phyloP scores from a whole-genome alignment of 768 basidiomycete genomes.

The Tremella mesenterica region DNA sequence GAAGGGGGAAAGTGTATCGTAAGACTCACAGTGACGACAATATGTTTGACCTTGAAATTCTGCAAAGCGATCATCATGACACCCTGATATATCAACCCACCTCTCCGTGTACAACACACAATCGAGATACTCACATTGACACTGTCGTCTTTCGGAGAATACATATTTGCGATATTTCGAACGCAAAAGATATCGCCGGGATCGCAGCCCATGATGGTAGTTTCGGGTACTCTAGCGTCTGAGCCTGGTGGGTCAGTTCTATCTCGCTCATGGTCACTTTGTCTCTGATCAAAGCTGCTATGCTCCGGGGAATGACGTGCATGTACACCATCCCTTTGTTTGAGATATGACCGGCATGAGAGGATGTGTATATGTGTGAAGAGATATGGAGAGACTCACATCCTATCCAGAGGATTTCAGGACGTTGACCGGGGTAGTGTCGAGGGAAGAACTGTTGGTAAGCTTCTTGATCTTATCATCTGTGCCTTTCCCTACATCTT shows the following conservation, averaged over 20 bases:
- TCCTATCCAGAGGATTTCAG: constrained; percentile 38
- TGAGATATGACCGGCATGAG: too few species aligned
- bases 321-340: too few species aligned
- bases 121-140: too few species aligned
- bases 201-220: constrained; percentile 31
- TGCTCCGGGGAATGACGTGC: too few species aligned
- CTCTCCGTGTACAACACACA: too few species aligned
- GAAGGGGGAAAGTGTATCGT: neutral
- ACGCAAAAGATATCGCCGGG: constrained; percentile 37
- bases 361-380: too few species aligned
- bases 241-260: constrained; percentile 24
- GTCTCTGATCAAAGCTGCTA: too few species aligned
- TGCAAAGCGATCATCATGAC: constrained; percentile 37
- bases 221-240: constrained; percentile 36
- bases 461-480: neutral
- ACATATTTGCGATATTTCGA: constrained; percentile 34
- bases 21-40: constrained; percentile 30
- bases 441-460: constrained; percentile 30
- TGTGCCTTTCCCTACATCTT: too few species aligned
- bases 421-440: constrained; percentile 35
- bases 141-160: constrained; percentile 33
- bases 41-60: constrained; percentile 39
- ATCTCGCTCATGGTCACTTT: too few species aligned
- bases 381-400: constrained; percentile 17
- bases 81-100: too few species aligned